Conservation (phyloP, 805 yeast genomes). For the Cyberlindnera veronae region DNA sequence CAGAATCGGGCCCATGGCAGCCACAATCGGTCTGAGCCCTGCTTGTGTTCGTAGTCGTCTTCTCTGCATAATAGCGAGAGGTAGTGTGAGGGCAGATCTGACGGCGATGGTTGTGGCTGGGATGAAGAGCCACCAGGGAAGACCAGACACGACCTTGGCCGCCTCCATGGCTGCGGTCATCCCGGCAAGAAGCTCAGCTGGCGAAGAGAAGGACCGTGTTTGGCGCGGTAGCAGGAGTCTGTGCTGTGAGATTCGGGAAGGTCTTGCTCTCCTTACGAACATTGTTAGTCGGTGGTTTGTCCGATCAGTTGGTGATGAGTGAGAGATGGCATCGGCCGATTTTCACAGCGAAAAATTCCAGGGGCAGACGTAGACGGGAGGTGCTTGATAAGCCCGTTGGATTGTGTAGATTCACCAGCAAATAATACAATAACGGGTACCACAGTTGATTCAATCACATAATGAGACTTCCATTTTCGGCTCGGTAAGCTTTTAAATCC, state of each 20-base stretch:
- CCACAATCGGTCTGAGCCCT: constrained; percentile 62
- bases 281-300: too few species aligned
- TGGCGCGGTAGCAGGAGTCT: background rate
- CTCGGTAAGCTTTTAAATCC: too few species aligned
- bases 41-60: constrained; percentile 67
- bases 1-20: constrained; percentile 73
- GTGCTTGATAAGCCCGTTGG: too few species aligned
- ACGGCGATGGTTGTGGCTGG: constrained; percentile 69
- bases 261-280: background rate
- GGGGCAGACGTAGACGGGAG: too few species aligned
- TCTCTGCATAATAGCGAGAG: constrained; percentile 73
- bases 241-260: background rate
- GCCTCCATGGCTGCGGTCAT: constrained; percentile 37
- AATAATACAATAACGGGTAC: too few species aligned
- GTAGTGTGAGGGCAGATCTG: constrained; percentile 67
- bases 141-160: constrained; percentile 51
- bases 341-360: too few species aligned
- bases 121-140: constrained; percentile 83
- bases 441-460: too few species aligned
- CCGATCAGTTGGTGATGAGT: too few species aligned
- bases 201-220: constrained; percentile 2
- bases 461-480: too few species aligned
- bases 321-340: too few species aligned
- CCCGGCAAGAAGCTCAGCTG: constrained; percentile 12
- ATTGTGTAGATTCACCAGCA: too few species aligned